Percentiles rank a stretch among this genome's conserved stretches.
Conservation (phyloP, 1,139 yeast genomes). For the Yamadazyma membranifaciens region DNA sequence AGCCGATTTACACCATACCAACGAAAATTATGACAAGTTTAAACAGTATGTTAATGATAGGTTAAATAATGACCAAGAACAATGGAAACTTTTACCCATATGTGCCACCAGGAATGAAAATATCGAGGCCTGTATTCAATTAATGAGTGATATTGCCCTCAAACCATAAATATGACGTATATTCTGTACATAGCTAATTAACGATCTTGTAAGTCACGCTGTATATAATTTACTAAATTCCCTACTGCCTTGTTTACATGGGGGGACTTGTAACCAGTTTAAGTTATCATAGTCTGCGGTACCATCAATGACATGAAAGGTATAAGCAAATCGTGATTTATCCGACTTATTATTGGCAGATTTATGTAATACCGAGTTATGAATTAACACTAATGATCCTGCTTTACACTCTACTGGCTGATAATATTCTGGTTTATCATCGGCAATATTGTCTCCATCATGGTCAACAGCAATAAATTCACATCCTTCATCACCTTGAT, state of each 20-base stretch:
- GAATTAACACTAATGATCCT: constrained; percentile 67
- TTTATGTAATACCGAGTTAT: constrained; percentile 70
- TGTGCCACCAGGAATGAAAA: constrained; percentile 77
- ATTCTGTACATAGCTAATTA: constrained; percentile 2
- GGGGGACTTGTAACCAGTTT: constrained; percentile 81
- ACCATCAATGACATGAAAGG: constrained; percentile 80
- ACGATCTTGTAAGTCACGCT: not conserved
- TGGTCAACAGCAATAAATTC: constrained; percentile 35
- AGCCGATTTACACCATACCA: constrained; percentile 68
- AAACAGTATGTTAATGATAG: constrained; percentile 37
- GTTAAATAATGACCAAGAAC: constrained; percentile 15
- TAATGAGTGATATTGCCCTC: constrained; percentile 67
- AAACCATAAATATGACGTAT: too few relatives aligned
- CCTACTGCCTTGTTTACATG: constrained; percentile 53
- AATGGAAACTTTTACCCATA: constrained; percentile 79
- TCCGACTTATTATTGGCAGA: constrained; percentile 58
- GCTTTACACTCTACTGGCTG: constrained; percentile 62
- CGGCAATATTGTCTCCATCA: constrained; percentile 18
- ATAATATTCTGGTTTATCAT: constrained; percentile 37
- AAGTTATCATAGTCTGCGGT: constrained; percentile 51
- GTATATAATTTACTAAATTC: constrained; percentile 52
- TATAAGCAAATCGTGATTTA: constrained; percentile 70
- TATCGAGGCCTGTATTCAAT: constrained; percentile 61
- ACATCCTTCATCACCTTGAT: constrained; percentile 52
- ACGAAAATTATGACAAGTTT: constrained; percentile 43